phyloP scores from a whole-genome alignment of 2,329 filamentous ascomycete genomes.

The Clarireedia hainanense region DNA sequence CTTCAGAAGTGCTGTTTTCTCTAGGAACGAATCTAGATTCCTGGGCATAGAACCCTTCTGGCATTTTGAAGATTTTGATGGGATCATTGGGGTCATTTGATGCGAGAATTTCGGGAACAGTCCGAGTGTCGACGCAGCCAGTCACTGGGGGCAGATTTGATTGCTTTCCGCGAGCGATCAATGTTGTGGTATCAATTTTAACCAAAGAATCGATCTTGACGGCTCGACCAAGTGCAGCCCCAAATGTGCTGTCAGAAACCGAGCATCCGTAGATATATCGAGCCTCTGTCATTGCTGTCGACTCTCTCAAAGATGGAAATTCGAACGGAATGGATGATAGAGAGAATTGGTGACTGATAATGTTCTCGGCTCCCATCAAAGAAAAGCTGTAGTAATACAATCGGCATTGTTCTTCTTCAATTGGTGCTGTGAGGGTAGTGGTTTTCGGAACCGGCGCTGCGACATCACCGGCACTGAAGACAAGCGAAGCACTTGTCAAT shows the following conservation, averaged over 20 bases:
- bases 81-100: slow-evolving; percentile 41
- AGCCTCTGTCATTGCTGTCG: slow-evolving; percentile 46
- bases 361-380: slow-evolving; percentile 29
- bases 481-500: slow-evolving; percentile 54
- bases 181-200: slow-evolving; percentile 48
- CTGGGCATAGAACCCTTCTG: slow-evolving; percentile 54
- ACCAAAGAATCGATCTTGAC: slow-evolving; percentile 59
- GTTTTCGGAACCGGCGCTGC: slow-evolving; percentile 40
- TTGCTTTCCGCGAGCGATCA: slow-evolving; percentile 45
- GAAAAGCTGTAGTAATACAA: slow-evolving; percentile 62
- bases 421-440: slow-evolving; percentile 16
- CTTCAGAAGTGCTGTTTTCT: slow-evolving; percentile 38
- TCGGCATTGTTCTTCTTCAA: slow-evolving; percentile 57
- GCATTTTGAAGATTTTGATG: slow-evolving; percentile 55
- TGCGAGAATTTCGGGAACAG: slow-evolving; percentile 43
- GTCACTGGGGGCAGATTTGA: slow-evolving; percentile 41
- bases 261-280: slow-evolving; percentile 62
- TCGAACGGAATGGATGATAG: slow-evolving; percentile 59
- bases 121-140: slow-evolving; percentile 54
- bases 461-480: slow-evolving; percentile 59
- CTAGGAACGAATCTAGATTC: slow-evolving; percentile 58
- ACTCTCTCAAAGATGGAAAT: slow-evolving; percentile 53
- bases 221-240: slow-evolving; percentile 52
- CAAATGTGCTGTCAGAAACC: slow-evolving; percentile 47
- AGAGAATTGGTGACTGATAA: slow-evolving; percentile 55